Percentiles rank a stretch among this genome's conserved stretches.
Evolutionary conservation across 2,329 filamentous ascomycete genomes (phyloP).

Genomic region (Myriosclerotinia curreyana): DNA sequence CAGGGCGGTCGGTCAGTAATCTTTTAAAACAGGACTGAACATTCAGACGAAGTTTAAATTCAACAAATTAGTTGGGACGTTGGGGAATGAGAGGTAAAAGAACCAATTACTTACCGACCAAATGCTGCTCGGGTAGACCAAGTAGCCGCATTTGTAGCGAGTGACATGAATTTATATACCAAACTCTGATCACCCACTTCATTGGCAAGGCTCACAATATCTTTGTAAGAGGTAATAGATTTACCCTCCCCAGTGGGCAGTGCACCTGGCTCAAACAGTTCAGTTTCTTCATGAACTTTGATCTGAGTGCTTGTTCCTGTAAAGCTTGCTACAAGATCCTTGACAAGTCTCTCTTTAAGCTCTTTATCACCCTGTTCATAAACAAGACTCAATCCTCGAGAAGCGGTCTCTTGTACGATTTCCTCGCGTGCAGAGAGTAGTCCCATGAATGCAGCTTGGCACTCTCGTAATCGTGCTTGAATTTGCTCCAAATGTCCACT

Average conservation of each 20-base stretch:
- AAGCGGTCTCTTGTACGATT: slow-evolving; percentile 92
- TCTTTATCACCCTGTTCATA: slow-evolving; percentile 86
- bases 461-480: slow-evolving; percentile 70
- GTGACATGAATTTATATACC: slow-evolving; percentile 98
- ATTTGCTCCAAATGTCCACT: slow-evolving; percentile 76
- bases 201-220: slow-evolving; percentile 92
- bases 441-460: slow-evolving; percentile 82
- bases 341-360: slow-evolving; percentile 72
- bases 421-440: slow-evolving; percentile 87
- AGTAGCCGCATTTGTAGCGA: slow-evolving; percentile 91
- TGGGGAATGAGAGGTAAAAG: neutral
- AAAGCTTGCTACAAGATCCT: slow-evolving; percentile 72
- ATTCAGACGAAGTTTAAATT: neutral
- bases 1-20: neutral
- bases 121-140: slow-evolving; percentile 98
- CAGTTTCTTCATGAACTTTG: slow-evolving; percentile 85
- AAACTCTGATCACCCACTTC: slow-evolving; percentile 94
- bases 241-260: slow-evolving; percentile 42
- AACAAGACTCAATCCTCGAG: slow-evolving; percentile 83
- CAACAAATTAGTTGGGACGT: neutral
- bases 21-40: too few relatives aligned
- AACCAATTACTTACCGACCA: slow-evolving; percentile 51
- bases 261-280: slow-evolving; percentile 50
- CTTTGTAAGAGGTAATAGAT: slow-evolving; percentile 92
- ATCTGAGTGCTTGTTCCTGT: slow-evolving; percentile 65